These are phyloP conservation scores for Zelonia costaricensis DNA, from an alignment of 208 protist genomes.

Conservation along the genomic window DNA sequence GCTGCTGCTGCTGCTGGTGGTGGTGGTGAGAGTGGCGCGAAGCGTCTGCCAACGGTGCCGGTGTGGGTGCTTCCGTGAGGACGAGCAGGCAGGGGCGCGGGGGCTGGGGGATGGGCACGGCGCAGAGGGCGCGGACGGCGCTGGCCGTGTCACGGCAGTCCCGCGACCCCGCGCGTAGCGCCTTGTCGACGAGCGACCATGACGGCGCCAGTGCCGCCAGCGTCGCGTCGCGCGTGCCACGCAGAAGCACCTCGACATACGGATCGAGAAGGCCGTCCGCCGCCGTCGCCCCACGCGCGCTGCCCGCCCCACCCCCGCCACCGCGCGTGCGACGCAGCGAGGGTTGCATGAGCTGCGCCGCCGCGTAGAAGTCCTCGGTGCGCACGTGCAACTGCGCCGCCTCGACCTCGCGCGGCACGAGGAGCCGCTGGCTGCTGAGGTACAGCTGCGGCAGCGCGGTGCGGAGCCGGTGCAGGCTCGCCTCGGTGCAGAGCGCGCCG, in stretches of 20 bases:
- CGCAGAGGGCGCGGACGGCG: conserved; percentile 56
- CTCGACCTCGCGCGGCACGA: conserved; percentile 35
- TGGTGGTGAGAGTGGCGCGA: too few relatives aligned
- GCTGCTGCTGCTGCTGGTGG: conserved; percentile 26
- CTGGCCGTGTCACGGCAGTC: conserved; percentile 55
- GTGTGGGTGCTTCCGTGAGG: conserved; percentile 15
- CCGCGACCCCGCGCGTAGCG: conserved; percentile 30
- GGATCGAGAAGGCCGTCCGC: conserved; percentile 9
- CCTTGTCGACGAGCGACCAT: conserved; percentile 58
- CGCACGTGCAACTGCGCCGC: conserved; percentile 29
- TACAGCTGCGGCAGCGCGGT: conserved; percentile 80
- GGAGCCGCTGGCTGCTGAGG: conserved; percentile 47
- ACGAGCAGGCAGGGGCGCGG: conserved; percentile 58
- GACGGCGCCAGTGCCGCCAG: conserved; percentile 39
- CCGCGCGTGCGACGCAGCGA: conserved; percentile 44
- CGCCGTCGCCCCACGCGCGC: background rate
- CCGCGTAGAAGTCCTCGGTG: conserved; percentile 75
- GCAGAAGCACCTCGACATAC: conserved; percentile 64
- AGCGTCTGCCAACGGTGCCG: background rate
- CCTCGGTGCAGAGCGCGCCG: conserved; percentile 98
- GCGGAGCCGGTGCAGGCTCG: conserved; percentile 80
- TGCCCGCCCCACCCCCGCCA: background rate
- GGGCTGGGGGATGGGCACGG: conserved; percentile 60
- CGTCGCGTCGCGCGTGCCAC: conserved; percentile 36
- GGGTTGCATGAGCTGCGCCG: conserved; percentile 63